Conservation (phyloP, 306 rosid genomes). For the Inga oerstediana region DNA sequence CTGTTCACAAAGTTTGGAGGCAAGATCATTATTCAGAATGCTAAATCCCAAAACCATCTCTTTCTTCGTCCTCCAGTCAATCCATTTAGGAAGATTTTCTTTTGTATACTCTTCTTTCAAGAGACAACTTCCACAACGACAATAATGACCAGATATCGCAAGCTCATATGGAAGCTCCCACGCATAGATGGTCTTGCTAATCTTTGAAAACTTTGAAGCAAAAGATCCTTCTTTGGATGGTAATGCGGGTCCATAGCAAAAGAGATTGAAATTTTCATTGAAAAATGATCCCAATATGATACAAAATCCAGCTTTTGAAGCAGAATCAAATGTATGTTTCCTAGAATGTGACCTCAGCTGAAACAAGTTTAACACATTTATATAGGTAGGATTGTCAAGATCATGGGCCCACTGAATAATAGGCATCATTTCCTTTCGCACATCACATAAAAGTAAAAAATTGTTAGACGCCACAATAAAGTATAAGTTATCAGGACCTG, state of each 20-base stretch:
- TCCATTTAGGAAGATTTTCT: slow-evolving; percentile 69
- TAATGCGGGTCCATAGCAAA: slow-evolving; percentile 60
- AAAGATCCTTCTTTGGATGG: slow-evolving; percentile 39
- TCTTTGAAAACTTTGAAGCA: slow-evolving; percentile 41
- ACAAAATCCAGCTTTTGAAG: slow-evolving; percentile 68
- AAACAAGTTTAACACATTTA: slow-evolving; percentile 54
- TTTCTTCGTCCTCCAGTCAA: slow-evolving; percentile 72
- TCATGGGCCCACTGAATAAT: slow-evolving; percentile 70
- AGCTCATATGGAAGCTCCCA: slow-evolving; percentile 72
- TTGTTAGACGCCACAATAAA: slow-evolving; percentile 57
- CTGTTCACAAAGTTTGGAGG: slow-evolving; percentile 47
- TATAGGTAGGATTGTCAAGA: slow-evolving; percentile 49
- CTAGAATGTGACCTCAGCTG: slow-evolving; percentile 55
- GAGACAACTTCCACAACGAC: slow-evolving; percentile 65
- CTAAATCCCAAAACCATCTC: slow-evolving; percentile 73
- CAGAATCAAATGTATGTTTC: slow-evolving; percentile 46
- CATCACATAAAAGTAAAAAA: slow-evolving; percentile 63
- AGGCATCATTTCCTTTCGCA: slow-evolving; percentile 60
- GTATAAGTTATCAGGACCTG: slow-evolving; percentile 48
- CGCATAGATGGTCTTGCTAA: slow-evolving; percentile 45
- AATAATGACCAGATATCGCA: slow-evolving; percentile 45
- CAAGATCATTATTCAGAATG: slow-evolving; percentile 47
- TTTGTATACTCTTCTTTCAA: slow-evolving; percentile 55
- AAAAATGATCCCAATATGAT: slow-evolving; percentile 70
- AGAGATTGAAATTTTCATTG: slow-evolving; percentile 54